These are phyloP conservation scores for Penicillium frequentans DNA, from an alignment of 2,329 filamentous ascomycete species.

Conservation along the genomic window DNA sequence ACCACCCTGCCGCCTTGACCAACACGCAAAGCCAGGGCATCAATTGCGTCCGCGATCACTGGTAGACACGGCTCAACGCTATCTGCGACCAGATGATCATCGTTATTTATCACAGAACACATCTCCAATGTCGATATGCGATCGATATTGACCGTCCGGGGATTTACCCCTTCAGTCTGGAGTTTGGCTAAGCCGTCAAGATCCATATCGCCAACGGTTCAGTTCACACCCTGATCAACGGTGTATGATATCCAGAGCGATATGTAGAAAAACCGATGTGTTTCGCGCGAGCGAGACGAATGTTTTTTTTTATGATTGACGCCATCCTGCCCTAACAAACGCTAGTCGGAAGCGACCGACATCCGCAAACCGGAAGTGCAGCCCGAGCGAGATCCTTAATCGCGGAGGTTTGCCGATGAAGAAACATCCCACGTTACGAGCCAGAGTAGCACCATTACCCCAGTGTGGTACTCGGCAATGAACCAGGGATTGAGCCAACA, in stretches of 20 bases:
- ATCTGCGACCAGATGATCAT: conserved; percentile 35
- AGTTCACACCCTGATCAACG: neutral
- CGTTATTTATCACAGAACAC: conserved; percentile 39
- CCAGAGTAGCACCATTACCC: conserved; percentile 10
- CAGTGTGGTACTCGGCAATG: neutral
- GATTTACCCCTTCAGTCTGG: conserved; percentile 42
- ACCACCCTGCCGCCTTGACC: conserved; percentile 36
- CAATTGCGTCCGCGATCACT: conserved; percentile 35
- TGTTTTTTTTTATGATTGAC: neutral
- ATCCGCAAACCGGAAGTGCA: neutral
- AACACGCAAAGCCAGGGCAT: conserved; percentile 32
- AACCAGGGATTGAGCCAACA: conserved; percentile 5
- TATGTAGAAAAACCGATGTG: neutral
- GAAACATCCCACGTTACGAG: conserved; percentile 8
- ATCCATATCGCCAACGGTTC: conserved; percentile 9
- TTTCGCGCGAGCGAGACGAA: neutral
- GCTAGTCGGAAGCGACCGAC: neutral
- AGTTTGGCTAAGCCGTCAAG: conserved; percentile 30
- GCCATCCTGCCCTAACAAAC: neutral
- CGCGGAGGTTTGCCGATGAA: conserved; percentile 3
- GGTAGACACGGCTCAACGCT: conserved; percentile 34
- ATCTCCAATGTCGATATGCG: conserved; percentile 40
- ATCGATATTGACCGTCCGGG: conserved; percentile 36
- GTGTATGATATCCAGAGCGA: neutral
- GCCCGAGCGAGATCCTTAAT: neutral